A percentile compares a stretch with the other conserved stretches of the same genome.
Conservation (phyloP, 2,329 filamentous ascomycete species). For the Apiospora hydei region DNA sequence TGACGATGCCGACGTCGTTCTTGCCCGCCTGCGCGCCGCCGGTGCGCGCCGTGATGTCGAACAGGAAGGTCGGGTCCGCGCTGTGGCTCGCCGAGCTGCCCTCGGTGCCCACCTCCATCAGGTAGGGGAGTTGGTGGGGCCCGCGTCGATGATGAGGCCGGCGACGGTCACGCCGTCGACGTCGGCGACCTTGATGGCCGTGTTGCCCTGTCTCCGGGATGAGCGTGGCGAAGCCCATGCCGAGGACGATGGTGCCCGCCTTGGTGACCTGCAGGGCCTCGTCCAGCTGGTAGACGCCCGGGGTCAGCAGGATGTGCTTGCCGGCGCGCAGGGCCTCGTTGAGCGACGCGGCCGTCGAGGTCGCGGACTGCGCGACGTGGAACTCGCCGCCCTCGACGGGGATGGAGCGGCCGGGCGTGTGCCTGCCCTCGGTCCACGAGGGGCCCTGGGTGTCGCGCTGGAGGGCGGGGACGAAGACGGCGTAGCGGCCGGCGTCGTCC, state of each 20-base stretch:
- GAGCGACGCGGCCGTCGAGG: conserved; percentile 35
- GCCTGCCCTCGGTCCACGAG: conserved; percentile 36
- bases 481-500: conserved; percentile 35
- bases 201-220: conserved; percentile 36
- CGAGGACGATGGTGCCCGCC: conserved; percentile 40
- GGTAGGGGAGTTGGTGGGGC: conserved; percentile 36
- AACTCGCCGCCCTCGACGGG: conserved; percentile 36
- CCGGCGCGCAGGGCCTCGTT: conserved; percentile 39
- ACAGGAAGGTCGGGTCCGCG: conserved; percentile 42
- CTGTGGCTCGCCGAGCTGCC: conserved; percentile 33
- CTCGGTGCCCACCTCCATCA: conserved; percentile 40
- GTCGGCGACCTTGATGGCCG: conserved; percentile 39
- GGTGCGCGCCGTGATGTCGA: conserved; percentile 43
- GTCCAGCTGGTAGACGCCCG: conserved; percentile 42
- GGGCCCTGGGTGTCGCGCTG: conserved; percentile 39
- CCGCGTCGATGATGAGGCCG: conserved; percentile 43
- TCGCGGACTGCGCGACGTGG: conserved; percentile 36
- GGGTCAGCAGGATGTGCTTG: conserved; percentile 42
- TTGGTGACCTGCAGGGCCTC: conserved; percentile 36
- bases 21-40: conserved; percentile 35
- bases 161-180: conserved; percentile 43
- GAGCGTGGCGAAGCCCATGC: conserved; percentile 42
- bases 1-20: conserved; percentile 40
- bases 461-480: conserved; percentile 41
- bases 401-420: conserved; percentile 39